Base-by-base conservation (phyloP, 2,329 filamentous ascomycete species). In the Xylariaceae sp. region DNA sequence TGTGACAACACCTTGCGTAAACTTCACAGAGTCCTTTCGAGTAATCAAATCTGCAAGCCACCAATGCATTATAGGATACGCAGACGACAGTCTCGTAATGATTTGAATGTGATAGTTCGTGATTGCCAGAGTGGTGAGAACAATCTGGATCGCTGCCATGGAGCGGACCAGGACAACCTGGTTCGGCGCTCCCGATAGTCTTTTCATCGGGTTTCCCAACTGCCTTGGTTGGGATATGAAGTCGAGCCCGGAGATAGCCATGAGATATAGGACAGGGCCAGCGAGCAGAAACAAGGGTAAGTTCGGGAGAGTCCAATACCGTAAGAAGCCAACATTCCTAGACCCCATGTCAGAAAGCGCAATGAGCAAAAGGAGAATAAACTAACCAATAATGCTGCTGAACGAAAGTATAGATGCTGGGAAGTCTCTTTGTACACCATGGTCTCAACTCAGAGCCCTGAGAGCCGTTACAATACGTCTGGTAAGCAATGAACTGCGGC, bases 31-130 rank as follows among this genome's bases (percentile, higher is more conserved):
- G 22, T 66, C 65, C 10, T 63, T 60, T 19, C 71, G 66, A 42
- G 68, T 60, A 6, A 82, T 61, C 33, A 67, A 69, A 4, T 71
- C 72, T 1, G 88, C 89, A 38, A 96, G 68, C 77, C 87, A 90
- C 77, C 88, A 86, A 67, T 96, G 94, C 90, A 91, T 97, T 16
- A 94, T 71, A 1, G 91, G 89, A 69, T 93, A 96, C 0, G 86
- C 93, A 0, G 92, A 96, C 1, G 90, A 87, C 14, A 99, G 79
- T 19, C 94, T 83, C 42, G 88, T 96, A 63, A 97, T 87, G 60
- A 99, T 95, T 71, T 99, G 94, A 22, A 97, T 88, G 66, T 99
- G 94, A 66, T 95, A 96, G 57, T 76, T 90, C 12, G 86, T 90
- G 17, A 92, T 70, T 17, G 90, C 89, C 53, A 93, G 69, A 2